phyloP scores from a whole-genome alignment of 495 filamentous ascomycete species.

The Daldinia vernicosa region DNA sequence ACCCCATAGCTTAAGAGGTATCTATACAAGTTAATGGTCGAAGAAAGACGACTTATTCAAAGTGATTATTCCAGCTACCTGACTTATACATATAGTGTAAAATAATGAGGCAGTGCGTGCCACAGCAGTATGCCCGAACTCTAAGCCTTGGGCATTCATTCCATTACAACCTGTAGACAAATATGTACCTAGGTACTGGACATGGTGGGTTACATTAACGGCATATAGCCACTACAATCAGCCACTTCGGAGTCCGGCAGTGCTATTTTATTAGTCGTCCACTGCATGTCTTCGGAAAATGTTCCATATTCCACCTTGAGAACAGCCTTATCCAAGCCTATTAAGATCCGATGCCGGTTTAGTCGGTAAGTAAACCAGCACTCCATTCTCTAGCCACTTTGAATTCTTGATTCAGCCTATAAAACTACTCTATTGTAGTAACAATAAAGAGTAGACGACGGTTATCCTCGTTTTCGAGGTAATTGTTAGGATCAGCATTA shows the following conservation, averaged over 20 bases:
- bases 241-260: background rate
- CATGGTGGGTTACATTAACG: no score
- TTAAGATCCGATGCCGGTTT: background rate
- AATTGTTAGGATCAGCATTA: slow-evolving; percentile 31
- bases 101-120: no score
- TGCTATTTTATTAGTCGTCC: no score
- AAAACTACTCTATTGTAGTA: slow-evolving; percentile 21
- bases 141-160: no score
- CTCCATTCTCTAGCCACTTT: background rate
- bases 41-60: background rate
- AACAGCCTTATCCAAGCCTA: background rate
- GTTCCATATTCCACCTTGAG: no score
- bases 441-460: slow-evolving; percentile 29
- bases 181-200: no score
- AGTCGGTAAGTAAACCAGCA: background rate
- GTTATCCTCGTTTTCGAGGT: slow-evolving; percentile 16
- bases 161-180: no score
- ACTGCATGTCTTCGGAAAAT: no score
- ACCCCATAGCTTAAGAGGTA: no score
- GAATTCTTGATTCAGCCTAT: background rate
- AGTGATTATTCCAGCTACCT: background rate
- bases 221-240: background rate
- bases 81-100: no score
- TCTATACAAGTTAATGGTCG: background rate
- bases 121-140: no score